Conservation (phyloP, 2,329 filamentous ascomycete species). For the Pseudopithomyces chartarum region DNA sequence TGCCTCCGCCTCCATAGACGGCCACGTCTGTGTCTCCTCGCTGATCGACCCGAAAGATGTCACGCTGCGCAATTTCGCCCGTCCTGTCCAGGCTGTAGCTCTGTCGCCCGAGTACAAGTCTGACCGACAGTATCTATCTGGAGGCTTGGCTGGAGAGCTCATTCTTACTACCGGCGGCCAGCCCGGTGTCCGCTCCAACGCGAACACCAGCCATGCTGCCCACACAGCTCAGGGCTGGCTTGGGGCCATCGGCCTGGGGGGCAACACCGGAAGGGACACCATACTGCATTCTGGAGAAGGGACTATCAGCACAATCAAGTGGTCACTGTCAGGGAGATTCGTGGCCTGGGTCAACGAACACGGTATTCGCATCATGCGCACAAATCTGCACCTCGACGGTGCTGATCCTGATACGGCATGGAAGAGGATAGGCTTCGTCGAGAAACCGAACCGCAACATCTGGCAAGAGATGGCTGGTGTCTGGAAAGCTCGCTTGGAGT, state of each 20-base stretch:
- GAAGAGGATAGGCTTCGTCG: conserved; percentile 92
- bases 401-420: conserved; percentile 82
- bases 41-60: conserved; percentile 89
- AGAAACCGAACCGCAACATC: conserved; percentile 80
- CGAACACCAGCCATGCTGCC: conserved; percentile 84
- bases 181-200: conserved; percentile 77
- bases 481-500: conserved; percentile 91
- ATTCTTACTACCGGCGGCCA: conserved; percentile 84
- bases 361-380: conserved; percentile 97
- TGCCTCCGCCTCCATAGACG: conserved; percentile 91
- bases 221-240: conserved; percentile 90
- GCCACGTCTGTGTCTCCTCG: conserved; percentile 90
- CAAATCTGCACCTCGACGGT: conserved; percentile 78
- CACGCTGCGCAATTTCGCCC: conserved; percentile 87
- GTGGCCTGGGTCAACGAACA: conserved; percentile 96
- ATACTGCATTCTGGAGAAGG: conserved; percentile 92
- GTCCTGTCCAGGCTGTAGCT: conserved; percentile 88
- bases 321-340: conserved; percentile 90
- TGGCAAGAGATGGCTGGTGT: conserved; percentile 98
- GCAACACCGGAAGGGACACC: conserved; percentile 80
- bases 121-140: conserved; percentile 87
- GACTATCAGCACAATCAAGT: conserved; percentile 87
- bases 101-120: conserved; percentile 94
- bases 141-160: conserved; percentile 84
- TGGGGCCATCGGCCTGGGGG: conserved; percentile 80